phyloP scores from a whole-genome alignment of 2,329 filamentous ascomycete species.

The Seiridium cupressi region DNA sequence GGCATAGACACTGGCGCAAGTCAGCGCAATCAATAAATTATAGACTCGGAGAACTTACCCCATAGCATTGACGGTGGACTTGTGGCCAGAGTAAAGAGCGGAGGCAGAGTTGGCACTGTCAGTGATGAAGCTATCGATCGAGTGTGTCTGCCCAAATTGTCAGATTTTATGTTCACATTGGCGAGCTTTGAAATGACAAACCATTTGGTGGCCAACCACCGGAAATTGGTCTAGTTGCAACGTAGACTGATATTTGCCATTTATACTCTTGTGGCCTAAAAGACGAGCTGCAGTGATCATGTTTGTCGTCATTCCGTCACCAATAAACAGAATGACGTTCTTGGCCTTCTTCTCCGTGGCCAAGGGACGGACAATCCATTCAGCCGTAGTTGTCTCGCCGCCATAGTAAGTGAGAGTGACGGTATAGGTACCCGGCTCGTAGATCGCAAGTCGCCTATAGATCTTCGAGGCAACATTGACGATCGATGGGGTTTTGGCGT shows the following conservation, averaged over 20 bases:
- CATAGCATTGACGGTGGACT: conserved; percentile 79
- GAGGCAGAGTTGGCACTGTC: conserved; percentile 84
- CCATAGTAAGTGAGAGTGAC: conserved; percentile 76
- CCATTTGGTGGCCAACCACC: conserved; percentile 82
- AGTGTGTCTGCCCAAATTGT: conserved; percentile 59
- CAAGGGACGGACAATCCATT: conserved; percentile 74
- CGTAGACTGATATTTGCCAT: conserved; percentile 76
- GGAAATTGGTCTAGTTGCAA: conserved; percentile 83
- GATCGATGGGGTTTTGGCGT: conserved; percentile 65
- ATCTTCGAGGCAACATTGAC: conserved; percentile 81
- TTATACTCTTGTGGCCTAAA: conserved; percentile 78
- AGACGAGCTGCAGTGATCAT: conserved; percentile 80
- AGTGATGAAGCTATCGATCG: conserved; percentile 81
- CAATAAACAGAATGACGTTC: conserved; percentile 84
- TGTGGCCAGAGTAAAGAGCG: conserved; percentile 79
- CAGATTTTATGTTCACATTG: background rate
- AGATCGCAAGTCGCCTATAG: conserved; percentile 72
- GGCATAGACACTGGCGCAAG: conserved; percentile 57
- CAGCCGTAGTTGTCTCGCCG: conserved; percentile 67
- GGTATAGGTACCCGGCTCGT: conserved; percentile 76
- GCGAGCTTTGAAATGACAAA: conserved; percentile 12
- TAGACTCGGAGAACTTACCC: conserved; percentile 40
- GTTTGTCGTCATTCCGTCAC: conserved; percentile 68
- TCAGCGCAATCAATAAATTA: background rate
- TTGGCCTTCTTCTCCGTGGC: conserved; percentile 71